These are phyloP conservation scores for Rauvolfia tetraphylla DNA, from an alignment of 257 asterid genomes.

Conservation along the genomic window DNA sequence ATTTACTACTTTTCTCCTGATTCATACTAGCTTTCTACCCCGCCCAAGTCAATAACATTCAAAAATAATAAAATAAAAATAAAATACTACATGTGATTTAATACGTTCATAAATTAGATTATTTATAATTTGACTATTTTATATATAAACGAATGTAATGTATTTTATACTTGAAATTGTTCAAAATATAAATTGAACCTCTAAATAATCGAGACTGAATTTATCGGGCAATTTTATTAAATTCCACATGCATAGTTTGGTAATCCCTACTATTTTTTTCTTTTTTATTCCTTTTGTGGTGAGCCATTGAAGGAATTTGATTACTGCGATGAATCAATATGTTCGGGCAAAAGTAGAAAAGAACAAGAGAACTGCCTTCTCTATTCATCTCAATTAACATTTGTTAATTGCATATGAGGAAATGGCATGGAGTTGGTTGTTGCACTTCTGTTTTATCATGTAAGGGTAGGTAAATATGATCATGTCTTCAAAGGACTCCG, in stretches of 20 bases:
- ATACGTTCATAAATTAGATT: no score
- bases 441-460: no score
- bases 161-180: no score
- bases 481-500: no score
- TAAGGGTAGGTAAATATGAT: no score
- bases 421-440: no score
- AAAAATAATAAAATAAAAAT: neutral
- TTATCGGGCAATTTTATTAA: neutral
- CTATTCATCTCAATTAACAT: neutral
- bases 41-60: neutral
- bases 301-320: neutral
- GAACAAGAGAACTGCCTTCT: neutral
- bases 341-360: neutral
- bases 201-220: no score
- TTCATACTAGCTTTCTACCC: neutral
- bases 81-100: no score
- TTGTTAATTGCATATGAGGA: no score
- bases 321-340: neutral
- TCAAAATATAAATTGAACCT: no score
- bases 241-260: conserved; percentile 2
- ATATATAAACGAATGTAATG: no score
- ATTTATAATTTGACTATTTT: no score
- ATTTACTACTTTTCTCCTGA: neutral
- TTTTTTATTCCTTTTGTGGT: neutral
- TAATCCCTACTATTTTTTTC: neutral